phyloP scores from a whole-genome alignment of 768 basidiomycete species.

The Dentipellis sp. region DNA sequence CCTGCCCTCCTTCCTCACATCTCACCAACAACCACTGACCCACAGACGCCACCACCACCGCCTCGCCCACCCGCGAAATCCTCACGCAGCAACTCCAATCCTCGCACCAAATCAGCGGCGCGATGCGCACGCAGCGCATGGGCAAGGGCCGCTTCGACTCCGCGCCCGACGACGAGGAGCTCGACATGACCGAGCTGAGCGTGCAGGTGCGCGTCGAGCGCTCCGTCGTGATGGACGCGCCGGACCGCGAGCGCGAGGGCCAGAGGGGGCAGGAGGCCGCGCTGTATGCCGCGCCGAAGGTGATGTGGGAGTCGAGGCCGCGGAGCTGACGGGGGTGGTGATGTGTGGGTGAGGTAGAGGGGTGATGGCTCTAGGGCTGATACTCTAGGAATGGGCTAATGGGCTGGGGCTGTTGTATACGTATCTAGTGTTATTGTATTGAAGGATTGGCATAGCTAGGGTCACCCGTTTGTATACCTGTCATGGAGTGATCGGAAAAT shows the following conservation, averaged over 20 bases:
- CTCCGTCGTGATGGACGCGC: background rate
- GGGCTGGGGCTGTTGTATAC: too few relatives aligned
- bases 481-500: too few relatives aligned
- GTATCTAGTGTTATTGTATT: too few relatives aligned
- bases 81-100: background rate
- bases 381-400: too few relatives aligned
- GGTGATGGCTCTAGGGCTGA: too few relatives aligned
- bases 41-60: background rate
- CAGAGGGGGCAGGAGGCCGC: background rate
- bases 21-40: background rate
- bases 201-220: constrained; percentile 5
- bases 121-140: background rate
- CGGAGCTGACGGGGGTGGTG: background rate
- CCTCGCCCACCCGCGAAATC: too few relatives aligned
- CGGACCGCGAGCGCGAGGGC: background rate
- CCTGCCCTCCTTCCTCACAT: background rate
- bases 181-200: background rate
- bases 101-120: background rate
- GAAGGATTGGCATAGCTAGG: too few relatives aligned
- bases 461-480: too few relatives aligned
- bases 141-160: too few relatives aligned
- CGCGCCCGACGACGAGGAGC: background rate
- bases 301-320: background rate
- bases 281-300: background rate
- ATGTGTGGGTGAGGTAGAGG: too few relatives aligned